phyloP scores from a whole-genome alignment of 129 eudicot genomes.

The Kitagawia praeruptora region DNA sequence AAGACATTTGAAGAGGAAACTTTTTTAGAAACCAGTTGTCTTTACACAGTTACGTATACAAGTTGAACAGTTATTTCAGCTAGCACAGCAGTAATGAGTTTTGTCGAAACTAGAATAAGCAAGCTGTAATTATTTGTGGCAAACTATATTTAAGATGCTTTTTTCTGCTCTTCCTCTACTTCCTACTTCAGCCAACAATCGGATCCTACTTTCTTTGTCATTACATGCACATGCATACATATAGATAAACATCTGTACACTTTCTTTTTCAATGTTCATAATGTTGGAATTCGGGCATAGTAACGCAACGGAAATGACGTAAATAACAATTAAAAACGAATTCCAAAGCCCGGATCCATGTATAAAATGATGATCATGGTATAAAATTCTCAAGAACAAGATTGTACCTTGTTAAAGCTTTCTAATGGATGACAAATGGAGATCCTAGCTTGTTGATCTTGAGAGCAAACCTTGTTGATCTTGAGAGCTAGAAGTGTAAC shows the following conservation, averaged over 20 bases:
- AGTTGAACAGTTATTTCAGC: not conserved
- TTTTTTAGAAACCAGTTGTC: not conserved
- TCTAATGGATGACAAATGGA: too few species aligned
- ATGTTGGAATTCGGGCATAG: too few species aligned
- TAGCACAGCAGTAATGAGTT: not conserved
- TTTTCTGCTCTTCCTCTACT: not conserved
- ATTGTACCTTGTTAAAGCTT: too few species aligned
- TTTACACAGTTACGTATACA: not conserved
- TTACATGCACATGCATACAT: not conserved
- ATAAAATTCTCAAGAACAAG: too few species aligned
- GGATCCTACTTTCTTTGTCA: not conserved
- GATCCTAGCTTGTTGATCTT: too few species aligned
- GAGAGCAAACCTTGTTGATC: too few species aligned
- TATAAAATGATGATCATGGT: too few species aligned
- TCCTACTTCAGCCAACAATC: not conserved
- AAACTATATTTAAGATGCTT: not conserved
- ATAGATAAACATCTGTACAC: not conserved
- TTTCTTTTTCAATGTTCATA: too few species aligned
- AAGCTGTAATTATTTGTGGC: not conserved
- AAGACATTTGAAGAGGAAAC: not conserved
- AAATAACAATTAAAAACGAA: too few species aligned
- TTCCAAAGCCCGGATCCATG: too few species aligned
- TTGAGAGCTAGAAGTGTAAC: too few species aligned
- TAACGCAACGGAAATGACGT: too few species aligned
- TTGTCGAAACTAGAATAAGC: not conserved